These are phyloP conservation scores for Tilletia horrida DNA, from an alignment of 1,284 basidiomycete genomes.

Conservation along the genomic window DNA sequence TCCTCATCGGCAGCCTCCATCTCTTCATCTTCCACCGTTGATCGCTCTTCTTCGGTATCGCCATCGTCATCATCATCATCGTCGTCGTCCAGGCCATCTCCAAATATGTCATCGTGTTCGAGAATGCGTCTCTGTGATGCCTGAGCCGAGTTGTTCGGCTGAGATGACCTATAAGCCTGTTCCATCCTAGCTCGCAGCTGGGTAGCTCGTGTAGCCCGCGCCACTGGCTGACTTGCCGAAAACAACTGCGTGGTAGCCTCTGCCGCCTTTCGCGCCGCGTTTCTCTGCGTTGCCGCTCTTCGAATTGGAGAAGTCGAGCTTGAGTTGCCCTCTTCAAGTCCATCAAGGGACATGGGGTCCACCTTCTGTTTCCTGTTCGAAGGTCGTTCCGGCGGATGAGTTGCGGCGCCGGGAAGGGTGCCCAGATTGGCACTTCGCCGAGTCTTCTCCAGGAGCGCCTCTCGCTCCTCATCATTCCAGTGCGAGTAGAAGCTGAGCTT, in stretches of 20 bases:
- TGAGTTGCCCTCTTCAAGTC: no score
- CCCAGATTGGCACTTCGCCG: background rate
- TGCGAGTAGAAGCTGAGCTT: slow-evolving; percentile 5
- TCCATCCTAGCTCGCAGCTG: background rate
- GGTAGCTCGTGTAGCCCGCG: background rate
- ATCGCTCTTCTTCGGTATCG: background rate
- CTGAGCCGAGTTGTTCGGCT: no score
- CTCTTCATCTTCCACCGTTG: background rate
- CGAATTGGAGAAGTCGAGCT: no score
- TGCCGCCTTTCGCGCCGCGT: no score
- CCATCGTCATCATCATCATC: background rate
- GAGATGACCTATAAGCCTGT: no score
- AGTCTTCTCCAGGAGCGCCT: background rate
- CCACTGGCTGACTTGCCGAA: background rate
- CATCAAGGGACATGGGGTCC: no score
- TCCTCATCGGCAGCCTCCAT: background rate
- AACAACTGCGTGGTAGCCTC: background rate
- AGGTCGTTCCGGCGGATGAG: background rate
- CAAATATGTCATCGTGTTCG: background rate
- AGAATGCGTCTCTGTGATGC: no score
- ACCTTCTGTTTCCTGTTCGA: no score
- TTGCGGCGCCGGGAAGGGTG: background rate
- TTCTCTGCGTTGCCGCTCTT: no score
- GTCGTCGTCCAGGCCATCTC: background rate
- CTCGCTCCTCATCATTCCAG: slow-evolving; percentile 2